A percentile compares a stretch with the other conserved stretches of the same genome.
These are phyloP conservation scores for Mucuna pruriens DNA, from an alignment of 306 rosid species.

Conservation along the genomic window DNA sequence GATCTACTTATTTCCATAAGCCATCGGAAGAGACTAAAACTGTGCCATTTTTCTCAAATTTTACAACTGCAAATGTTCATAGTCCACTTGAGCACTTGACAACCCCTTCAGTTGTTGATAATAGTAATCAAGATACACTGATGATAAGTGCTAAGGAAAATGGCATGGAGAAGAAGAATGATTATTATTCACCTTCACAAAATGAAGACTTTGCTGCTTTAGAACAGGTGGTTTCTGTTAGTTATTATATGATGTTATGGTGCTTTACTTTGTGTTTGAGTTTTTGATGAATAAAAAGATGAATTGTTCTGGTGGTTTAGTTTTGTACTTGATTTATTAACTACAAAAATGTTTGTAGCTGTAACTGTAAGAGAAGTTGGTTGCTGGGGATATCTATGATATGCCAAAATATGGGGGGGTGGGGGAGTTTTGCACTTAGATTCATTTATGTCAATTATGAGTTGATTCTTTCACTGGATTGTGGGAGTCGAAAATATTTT, in stretches of 20 bases:
- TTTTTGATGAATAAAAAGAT: slow-evolving; percentile 28
- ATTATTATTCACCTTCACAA: slow-evolving; percentile 61
- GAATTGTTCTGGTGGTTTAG: neutral
- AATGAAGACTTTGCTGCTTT: slow-evolving; percentile 91
- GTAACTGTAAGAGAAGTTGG: slow-evolving; percentile 7
- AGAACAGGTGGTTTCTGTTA: slow-evolving; percentile 78
- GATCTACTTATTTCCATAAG: slow-evolving; percentile 51
- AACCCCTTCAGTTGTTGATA: slow-evolving; percentile 43
- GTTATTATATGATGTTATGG: neutral
- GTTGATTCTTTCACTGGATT: slow-evolving; percentile 25
- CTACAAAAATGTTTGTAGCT: neutral
- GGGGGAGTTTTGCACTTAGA: no score
- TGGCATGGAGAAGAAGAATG: slow-evolving; percentile 60
- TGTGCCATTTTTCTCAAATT: slow-evolving; percentile 45
- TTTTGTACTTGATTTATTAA: slow-evolving; percentile 13
- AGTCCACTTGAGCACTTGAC: slow-evolving; percentile 44
- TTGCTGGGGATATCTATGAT: slow-evolving; percentile 6
- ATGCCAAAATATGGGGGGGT: neutral
- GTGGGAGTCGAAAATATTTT: slow-evolving; percentile 4
- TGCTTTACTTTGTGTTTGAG: slow-evolving; percentile 13
- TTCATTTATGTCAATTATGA: neutral
- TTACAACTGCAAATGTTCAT: slow-evolving; percentile 45
- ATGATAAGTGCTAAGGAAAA: slow-evolving; percentile 53
- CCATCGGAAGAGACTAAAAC: slow-evolving; percentile 54
- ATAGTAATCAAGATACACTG: slow-evolving; percentile 44